Percentiles rank a stretch among this genome's conserved stretches.
Conservation (phyloP, 148 eudicot species). For the Rhododendron henanense region DNA sequence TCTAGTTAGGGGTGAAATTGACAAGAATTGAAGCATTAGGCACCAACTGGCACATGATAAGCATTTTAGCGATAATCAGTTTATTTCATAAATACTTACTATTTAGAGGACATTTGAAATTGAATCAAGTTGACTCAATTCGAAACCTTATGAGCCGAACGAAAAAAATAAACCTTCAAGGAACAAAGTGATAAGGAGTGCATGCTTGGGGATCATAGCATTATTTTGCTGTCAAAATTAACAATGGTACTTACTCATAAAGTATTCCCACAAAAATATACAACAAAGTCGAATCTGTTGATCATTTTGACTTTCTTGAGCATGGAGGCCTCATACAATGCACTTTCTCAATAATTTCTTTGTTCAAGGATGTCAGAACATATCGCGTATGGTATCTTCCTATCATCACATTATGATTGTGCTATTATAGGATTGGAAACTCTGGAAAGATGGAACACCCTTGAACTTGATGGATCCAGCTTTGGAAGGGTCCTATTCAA, state of each 20-base stretch:
- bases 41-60: no score
- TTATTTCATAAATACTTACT: neutral
- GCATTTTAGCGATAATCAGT: neutral
- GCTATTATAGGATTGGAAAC: slow-evolving; percentile 31
- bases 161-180: neutral
- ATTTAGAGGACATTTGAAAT: neutral
- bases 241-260: neutral
- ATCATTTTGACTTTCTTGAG: neutral
- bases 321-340: neutral
- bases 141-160: neutral
- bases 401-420: neutral
- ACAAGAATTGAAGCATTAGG: no score
- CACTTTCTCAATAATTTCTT: neutral
- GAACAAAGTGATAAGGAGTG: neutral
- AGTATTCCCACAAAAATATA: neutral
- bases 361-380: neutral
- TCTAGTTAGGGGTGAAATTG: neutral
- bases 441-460: slow-evolving; percentile 28
- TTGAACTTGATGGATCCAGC: slow-evolving; percentile 21
- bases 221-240: neutral
- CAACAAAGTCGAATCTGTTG: neutral
- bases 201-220: neutral
- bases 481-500: slow-evolving; percentile 1
- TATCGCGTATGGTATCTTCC: neutral
- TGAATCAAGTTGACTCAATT: neutral